Evolutionary conservation across 1,284 basidiomycete genomes (phyloP), one percentile per base, ranked within the genome.

Genomic region (Exobasidium rhododendri): DNA sequence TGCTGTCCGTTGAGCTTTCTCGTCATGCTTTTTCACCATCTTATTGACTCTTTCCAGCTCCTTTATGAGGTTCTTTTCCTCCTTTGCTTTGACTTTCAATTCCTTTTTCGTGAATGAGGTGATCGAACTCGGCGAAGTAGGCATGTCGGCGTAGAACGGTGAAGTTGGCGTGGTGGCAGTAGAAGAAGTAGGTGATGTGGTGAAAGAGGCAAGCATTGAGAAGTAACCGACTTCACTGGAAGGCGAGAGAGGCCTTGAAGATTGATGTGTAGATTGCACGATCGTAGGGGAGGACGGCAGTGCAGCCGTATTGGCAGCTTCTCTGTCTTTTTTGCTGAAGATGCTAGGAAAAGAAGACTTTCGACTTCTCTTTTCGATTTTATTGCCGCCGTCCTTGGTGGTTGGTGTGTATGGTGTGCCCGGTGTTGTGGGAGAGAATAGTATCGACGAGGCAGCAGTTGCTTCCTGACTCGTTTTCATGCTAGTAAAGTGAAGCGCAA

Each of bases 11-110:
- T 47, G 40, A 11, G 64, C 58, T 56, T 69, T 71, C 43, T 53
- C 29, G 28, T 74, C 72, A 55, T 74, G 71, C 56, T 69, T 58
- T 40, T 63, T 60, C 22, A 74, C 72, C 51, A 74, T 62, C 47
- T 55, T 58, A 32, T 73, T 67, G 7, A 73, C 54, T 2, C 58
- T 56, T 31, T 69, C 67, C 22, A 71, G 56, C 30, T 74, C 64
- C 35, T 68, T 67, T 50, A 73, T 71, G 10, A 74, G 62, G 0
- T 66, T 64, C 14, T 63, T 43, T 40, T 74, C 72, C 51, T 73
- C 64, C 43, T 74, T 74, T 7, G 59, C 63, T n/a, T 61, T 61
- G 13, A 61, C 58, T 57, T 70, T 72, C 49, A 62, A 45, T 63
- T 74, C 58, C 44, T 74, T 74, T 46, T 70, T 72, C 26, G 49